Percentiles rank a stretch among this genome's conserved stretches.
These are phyloP conservation scores for Ceriops zippeliana DNA, from an alignment of 345 rosid genomes.

Conservation along the genomic window DNA sequence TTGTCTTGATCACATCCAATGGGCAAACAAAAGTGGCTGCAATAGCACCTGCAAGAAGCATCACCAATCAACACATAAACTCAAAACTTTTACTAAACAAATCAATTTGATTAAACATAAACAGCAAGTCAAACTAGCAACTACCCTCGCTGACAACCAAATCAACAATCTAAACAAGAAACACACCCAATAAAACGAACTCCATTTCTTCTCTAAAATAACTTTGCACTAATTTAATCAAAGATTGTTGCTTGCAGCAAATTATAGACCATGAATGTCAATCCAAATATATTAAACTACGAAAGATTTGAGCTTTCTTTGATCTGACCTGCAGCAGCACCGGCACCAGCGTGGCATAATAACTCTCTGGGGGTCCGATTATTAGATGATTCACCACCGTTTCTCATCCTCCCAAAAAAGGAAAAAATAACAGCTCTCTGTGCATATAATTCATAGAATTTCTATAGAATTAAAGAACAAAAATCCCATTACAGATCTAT, in stretches of 20 bases:
- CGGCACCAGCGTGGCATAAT: constrained; percentile 62
- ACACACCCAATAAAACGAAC: no score
- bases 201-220: no score
- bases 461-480: constrained; percentile 9
- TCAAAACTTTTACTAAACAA: not conserved
- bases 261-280: not conserved
- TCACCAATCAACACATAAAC: not conserved
- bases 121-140: not conserved
- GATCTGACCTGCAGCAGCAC: constrained; percentile 82
- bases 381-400: constrained; percentile 34
- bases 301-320: not conserved
- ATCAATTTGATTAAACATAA: not conserved
- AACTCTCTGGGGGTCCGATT: constrained; percentile 38
- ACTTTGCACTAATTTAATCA: no score
- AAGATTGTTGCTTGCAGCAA: not conserved
- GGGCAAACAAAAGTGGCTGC: constrained; percentile 95
- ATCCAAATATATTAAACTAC: not conserved
- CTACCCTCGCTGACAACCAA: no score
- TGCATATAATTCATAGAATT: constrained; percentile 10
- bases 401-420: constrained; percentile 38
- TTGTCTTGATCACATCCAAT: constrained; percentile 95
- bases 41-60: constrained; percentile 58
- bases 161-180: no score
- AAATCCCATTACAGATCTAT: constrained; percentile 33
- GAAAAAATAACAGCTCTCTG: not conserved